Evolutionary conservation across 2,329 filamentous ascomycete genomes (phyloP), one percentile per base, ranked within the genome.

Genomic region (Camillea tinctor): DNA sequence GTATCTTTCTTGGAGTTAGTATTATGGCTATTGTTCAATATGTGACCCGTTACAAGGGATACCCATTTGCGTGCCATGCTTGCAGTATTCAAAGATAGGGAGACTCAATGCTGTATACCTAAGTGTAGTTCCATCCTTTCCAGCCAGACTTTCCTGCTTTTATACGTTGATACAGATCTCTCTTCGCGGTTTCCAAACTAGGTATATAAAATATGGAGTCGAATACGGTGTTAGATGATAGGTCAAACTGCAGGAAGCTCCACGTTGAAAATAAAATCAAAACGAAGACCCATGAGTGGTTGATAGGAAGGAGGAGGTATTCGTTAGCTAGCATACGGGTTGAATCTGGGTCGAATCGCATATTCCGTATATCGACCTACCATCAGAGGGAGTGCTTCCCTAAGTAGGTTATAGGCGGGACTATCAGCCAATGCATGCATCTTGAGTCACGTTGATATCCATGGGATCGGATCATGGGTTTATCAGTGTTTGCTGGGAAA

Each of bases 31-130:
- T 62, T 60, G 36, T 54, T 57, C 53, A 58, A 52, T 24, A 55
- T 54, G 54, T 60, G 56, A 21, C 52, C 64, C 53, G 67, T 40
- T 30, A 59, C 58, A 52, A 57, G 63, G 26, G 65, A 59, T 26
- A 59, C 55, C 61, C 65, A 67, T 49, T 62, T 65, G 56, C 66
- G 69, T 24, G 72, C 71, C 72, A 74, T 74, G 54, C 30, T 67
- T 62, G 62, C 55, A 56, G 58, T 55, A 26, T 55, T 15, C 50
- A 61, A 52, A 61, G 58, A 64, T 50, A 56, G 66, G 60, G 60
- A 63, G 60, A 69, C 66, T 63, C 61, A 70, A 69, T 66, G 63
- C 62, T 65, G 57, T 64, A 55, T n/a, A 57, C 36, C 63, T 19
- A 56, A 51, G 55, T 58, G 54, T 51, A 65, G 60, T 21, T 64